phyloP scores from a whole-genome alignment of 768 basidiomycete species.

The Xerocomellus chrysenteron region DNA sequence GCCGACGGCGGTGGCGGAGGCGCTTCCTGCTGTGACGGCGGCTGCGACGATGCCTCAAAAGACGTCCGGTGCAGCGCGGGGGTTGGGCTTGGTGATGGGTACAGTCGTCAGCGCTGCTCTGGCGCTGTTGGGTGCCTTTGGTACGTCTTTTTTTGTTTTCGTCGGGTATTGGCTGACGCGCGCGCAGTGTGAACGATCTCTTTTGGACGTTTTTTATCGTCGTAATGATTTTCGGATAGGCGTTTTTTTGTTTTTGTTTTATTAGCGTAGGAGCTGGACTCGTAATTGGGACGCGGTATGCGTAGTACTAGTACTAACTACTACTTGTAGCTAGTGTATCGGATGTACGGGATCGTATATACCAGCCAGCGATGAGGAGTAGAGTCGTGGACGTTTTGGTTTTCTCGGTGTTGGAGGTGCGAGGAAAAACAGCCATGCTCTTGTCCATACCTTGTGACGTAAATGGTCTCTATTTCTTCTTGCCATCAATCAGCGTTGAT shows the following conservation, averaged over 20 bases:
- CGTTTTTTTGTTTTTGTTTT: background rate
- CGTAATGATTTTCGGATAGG: background rate
- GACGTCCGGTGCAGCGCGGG: background rate
- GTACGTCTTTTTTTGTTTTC: background rate
- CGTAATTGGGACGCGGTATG: too few relatives aligned
- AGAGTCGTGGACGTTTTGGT: too few relatives aligned
- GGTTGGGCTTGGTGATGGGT: background rate
- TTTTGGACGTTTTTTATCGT: background rate
- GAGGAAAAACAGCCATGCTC: too few relatives aligned
- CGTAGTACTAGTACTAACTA: too few relatives aligned
- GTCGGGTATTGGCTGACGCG: background rate
- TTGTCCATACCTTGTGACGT: too few relatives aligned
- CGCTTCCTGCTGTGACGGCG: conserved; percentile 39
- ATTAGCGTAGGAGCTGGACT: background rate
- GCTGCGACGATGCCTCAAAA: conserved; percentile 21
- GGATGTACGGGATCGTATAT: too few relatives aligned
- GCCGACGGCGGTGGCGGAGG: conserved; percentile 42
- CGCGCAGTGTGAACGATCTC: background rate
- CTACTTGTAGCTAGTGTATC: too few relatives aligned
- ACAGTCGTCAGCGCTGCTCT: background rate
- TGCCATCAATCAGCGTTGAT: too few relatives aligned
- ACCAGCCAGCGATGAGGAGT: too few relatives aligned
- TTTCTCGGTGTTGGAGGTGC: too few relatives aligned
- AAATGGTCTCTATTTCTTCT: too few relatives aligned
- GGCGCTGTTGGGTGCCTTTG: background rate